Base-by-base conservation (phyloP, 352 stramenopile genomes). In the Phytophthora citrophthora region DNA sequence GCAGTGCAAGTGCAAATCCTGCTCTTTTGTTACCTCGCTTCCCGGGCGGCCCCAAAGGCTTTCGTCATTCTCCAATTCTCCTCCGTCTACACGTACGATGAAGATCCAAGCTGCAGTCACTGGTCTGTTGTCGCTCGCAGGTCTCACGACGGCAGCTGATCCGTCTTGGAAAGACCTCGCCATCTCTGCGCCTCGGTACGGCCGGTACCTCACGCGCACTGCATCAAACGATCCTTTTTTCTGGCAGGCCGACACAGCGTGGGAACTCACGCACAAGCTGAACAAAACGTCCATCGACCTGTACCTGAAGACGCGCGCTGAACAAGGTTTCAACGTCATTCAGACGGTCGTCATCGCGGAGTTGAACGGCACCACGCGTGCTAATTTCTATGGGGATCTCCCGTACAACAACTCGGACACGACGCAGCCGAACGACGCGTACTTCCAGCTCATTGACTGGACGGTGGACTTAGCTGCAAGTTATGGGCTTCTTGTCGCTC, bases 211-310 rank as follows among this genome's bases (percentile, higher is more conserved):
- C 34, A 40, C 49, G 8, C 56, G 63, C 51, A 68, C 63, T 4
- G 39, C 34, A 0, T 67, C 56, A 8, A 20, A 49, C 2, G 45
- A 62, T 8, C 49, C 63, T 0, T 71, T 71, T 50, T 61, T 71
- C 34, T 71, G 63, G 63, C 63, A 71, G 34, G 63, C 56, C 29
- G 63, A 68, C 53, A 73, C 60, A 0, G 60, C 65, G 3, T 73
- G 65, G 64, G 64, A 73, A 29, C 16, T 73, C 1, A 51, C 49
- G 2, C 65, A 73, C 60, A 51, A 46, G 0, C 60, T 73, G 15
- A 73, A 70, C 65, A 73, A 73, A 43, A 70, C 65, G 8, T 73
- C 65, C 31, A 73, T 70, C 49, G 65, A 70, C 23, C 62, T 65
- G 8, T 70, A 73, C 53, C 65, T 73, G 24, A 50, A 65, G 38